Conservation (phyloP, 441 rosid genomes). For the Capsella rubella region DNA sequence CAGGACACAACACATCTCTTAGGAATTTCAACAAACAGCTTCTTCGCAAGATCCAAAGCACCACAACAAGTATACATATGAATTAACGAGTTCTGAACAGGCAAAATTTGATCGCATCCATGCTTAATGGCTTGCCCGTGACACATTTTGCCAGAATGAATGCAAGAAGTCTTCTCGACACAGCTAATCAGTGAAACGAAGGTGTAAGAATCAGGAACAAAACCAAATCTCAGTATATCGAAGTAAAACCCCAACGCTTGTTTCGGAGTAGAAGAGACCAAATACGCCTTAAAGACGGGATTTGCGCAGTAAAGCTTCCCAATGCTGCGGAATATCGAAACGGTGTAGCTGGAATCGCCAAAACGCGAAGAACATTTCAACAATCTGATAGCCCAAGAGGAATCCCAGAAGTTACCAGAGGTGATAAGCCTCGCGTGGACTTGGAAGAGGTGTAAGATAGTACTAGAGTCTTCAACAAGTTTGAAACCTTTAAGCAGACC, state of each 20-base stretch:
- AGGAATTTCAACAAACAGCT: conserved; percentile 54
- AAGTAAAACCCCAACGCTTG: conserved; percentile 57
- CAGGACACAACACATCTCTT: conserved; percentile 54
- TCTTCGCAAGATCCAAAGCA: conserved; percentile 45
- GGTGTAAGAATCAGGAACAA: conserved; percentile 65
- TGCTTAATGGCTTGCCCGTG: conserved; percentile 68
- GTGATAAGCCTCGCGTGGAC: conserved; percentile 66
- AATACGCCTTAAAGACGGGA: conserved; percentile 55
- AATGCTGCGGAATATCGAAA: conserved; percentile 53
- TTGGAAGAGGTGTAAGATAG: conserved; percentile 53
- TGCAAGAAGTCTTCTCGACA: conserved; percentile 52
- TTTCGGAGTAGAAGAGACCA: conserved; percentile 51
- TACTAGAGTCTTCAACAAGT: conserved; percentile 46
- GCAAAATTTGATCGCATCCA: conserved; percentile 58
- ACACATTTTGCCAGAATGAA: conserved; percentile 54
- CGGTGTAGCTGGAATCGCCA: conserved; percentile 51
- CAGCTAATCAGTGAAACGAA: conserved; percentile 61
- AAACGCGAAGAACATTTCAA: conserved; percentile 56
- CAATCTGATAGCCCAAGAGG: conserved; percentile 58
- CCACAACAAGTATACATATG: conserved; percentile 57
- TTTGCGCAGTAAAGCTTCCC: conserved; percentile 58
- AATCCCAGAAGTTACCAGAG: conserved; percentile 56
- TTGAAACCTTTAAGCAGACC: conserved; percentile 43
- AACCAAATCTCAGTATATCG: conserved; percentile 53
- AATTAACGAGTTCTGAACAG: conserved; percentile 62